Evolutionary conservation across 805 yeast species (phyloP).

Genomic region (Schwanniomyces yamadae): DNA sequence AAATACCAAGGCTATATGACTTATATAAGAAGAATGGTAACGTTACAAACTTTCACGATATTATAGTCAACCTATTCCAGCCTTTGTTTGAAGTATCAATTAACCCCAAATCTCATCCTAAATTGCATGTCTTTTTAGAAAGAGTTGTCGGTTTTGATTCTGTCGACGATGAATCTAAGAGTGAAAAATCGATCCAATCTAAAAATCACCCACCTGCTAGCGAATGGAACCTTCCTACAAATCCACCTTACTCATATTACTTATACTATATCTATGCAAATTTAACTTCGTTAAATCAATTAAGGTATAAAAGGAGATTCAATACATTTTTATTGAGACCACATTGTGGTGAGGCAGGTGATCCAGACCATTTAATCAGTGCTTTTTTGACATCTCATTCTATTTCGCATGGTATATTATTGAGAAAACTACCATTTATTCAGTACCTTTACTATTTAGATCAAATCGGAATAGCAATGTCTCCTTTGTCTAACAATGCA

Average conservation of each 20-base stretch:
- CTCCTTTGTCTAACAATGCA: conserved; percentile 96
- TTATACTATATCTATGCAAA: conserved; percentile 86
- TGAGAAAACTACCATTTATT: conserved; percentile 91
- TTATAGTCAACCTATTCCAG: conserved; percentile 73
- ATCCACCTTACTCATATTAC: conserved; percentile 98
- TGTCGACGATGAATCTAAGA: conserved; percentile 96
- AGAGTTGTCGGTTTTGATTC: conserved; percentile 97
- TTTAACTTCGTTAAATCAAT: conserved; percentile 79
- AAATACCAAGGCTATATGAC: conserved; percentile 91
- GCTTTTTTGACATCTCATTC: conserved; percentile 89
- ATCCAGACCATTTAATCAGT: conserved; percentile 91
- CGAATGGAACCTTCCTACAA: conserved; percentile 71
- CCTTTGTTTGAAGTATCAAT: conserved; percentile 90
- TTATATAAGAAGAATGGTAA: conserved; percentile 76
- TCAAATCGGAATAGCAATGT: conserved; percentile 97
- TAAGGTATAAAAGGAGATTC: conserved; percentile 72
- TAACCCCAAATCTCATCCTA: conserved; percentile 87
- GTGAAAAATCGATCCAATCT: conserved; percentile 72
- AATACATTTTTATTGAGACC: conserved; percentile 95
- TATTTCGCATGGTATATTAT: conserved; percentile 90
- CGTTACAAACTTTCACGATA: conserved; percentile 70
- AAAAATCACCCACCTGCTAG: conserved; percentile 84
- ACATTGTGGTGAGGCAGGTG: conserved; percentile 99
- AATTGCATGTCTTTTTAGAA: conserved; percentile 81
- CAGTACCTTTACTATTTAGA: conserved; percentile 92